Conservation (phyloP, 2,329 filamentous ascomycete genomes). For the Aspergillus sp. region DNA sequence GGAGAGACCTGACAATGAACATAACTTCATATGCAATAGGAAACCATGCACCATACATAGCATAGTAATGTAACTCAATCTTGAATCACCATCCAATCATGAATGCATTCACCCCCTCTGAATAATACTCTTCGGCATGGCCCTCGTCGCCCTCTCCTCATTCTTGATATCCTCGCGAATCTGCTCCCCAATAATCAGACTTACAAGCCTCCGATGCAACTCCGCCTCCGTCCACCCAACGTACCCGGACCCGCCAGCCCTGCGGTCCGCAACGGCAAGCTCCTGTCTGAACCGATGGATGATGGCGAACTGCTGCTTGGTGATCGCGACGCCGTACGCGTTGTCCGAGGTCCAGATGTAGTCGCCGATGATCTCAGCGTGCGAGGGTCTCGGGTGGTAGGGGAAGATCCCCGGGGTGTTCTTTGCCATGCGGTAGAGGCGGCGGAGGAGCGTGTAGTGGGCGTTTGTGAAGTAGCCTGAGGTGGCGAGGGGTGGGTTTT, state of each 20-base stretch:
- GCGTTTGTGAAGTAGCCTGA: conserved; percentile 49
- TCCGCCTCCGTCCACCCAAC: conserved; percentile 52
- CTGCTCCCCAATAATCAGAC: conserved; percentile 53
- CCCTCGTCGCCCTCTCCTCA: conserved; percentile 11
- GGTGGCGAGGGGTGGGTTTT: conserved; percentile 30
- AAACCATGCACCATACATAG: neutral
- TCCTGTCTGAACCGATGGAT: conserved; percentile 47
- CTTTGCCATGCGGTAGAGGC: conserved; percentile 45
- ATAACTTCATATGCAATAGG: conserved; percentile 11
- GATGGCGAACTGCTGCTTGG: conserved; percentile 48
- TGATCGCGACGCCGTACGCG: conserved; percentile 45
- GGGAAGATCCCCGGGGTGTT: conserved; percentile 42
- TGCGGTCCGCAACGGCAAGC: conserved; percentile 39
- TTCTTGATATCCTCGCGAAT: conserved; percentile 46
- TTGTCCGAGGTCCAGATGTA: conserved; percentile 50
- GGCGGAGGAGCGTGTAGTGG: conserved; percentile 45
- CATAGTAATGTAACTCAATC: too few species aligned
- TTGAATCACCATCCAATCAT: neutral
- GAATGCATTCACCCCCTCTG: neutral
- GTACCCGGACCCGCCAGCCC: conserved; percentile 41
- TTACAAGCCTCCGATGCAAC: conserved; percentile 49
- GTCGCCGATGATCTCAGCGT: conserved; percentile 46
- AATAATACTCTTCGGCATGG: conserved; percentile 9
- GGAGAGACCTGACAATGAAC: neutral
- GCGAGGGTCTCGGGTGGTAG: conserved; percentile 40